A percentile compares a stretch with the other conserved stretches of the same genome.
Conservation (phyloP, 148 eudicot genomes). For the Suaeda aralocaspica region DNA sequence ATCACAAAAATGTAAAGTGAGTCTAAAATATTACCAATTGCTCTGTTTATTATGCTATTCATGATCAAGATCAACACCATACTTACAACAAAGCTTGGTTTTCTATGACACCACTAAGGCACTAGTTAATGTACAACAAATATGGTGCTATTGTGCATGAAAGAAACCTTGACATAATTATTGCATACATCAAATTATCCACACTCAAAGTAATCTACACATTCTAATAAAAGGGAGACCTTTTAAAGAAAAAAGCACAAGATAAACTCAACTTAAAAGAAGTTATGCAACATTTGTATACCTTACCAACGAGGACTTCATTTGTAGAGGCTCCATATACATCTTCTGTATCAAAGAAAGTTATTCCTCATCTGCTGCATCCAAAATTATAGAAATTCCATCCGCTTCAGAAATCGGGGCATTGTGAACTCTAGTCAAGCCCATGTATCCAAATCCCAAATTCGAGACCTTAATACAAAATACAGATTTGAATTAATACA, state of each 20-base stretch:
- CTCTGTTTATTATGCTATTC: no score
- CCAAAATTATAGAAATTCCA: slow-evolving; percentile 48
- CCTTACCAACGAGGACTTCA: slow-evolving; percentile 70
- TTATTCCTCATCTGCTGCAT: slow-evolving; percentile 58
- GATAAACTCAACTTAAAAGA: not conserved
- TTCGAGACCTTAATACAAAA: slow-evolving; percentile 44
- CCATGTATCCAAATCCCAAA: slow-evolving; percentile 58
- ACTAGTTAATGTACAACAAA: no score
- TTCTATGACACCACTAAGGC: no score
- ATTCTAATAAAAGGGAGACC: not conserved
- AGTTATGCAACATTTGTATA: slow-evolving; percentile 21
- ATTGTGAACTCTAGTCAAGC: slow-evolving; percentile 44
- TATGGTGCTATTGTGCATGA: no score
- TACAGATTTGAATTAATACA: not conserved
- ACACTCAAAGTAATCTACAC: not conserved
- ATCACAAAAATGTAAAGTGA: no score
- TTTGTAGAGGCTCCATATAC: slow-evolving; percentile 49
- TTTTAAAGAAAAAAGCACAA: not conserved
- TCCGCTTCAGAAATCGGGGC: slow-evolving; percentile 52
- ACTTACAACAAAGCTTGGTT: no score
- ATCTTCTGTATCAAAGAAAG: slow-evolving; percentile 72
- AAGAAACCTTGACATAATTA: no score
- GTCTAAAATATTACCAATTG: no score
- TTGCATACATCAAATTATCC: not conserved
- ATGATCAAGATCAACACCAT: no score